Conservation (phyloP, 768 basidiomycete genomes). For the Suillus subalutaceus region DNA sequence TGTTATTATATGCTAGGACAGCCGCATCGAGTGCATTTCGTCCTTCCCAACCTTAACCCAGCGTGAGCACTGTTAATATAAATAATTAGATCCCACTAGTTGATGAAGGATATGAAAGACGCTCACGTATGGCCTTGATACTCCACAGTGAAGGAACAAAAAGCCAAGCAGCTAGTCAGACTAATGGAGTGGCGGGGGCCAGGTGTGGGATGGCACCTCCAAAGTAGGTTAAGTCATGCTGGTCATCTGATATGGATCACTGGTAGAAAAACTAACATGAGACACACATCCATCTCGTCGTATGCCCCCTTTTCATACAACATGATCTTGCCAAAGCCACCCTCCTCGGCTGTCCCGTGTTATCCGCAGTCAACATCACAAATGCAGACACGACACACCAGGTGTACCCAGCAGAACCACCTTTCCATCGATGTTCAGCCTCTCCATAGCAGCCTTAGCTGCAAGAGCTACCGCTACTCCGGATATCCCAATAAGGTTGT, state of each 20-base stretch:
- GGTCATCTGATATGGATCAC: background rate
- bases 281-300: constrained; percentile 67
- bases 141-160: constrained; percentile 57
- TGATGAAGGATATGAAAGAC: background rate
- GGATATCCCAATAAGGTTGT: constrained; percentile 72
- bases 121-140: constrained; percentile 69
- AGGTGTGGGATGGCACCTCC: constrained; percentile 75
- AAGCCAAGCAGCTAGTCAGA: constrained; percentile 60
- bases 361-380: background rate
- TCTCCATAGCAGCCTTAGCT: constrained; percentile 57
- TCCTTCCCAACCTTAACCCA: constrained; percentile 73
- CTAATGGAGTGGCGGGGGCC: constrained; percentile 67
- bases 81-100: background rate
- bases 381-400: constrained; percentile 39
- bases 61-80: constrained; percentile 59
- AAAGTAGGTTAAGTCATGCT: background rate
- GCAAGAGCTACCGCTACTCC: constrained; percentile 70
- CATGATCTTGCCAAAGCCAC: constrained; percentile 66
- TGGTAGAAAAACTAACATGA: constrained; percentile 51
- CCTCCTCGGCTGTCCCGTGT: constrained; percentile 62
- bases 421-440: constrained; percentile 61
- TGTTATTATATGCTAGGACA: constrained; percentile 73
- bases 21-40: constrained; percentile 80
- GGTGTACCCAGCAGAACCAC: constrained; percentile 73
- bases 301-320: constrained; percentile 69